Evolutionary conservation across 1,284 basidiomycete species (phyloP).

Genomic region (Rhizoctonia solani): DNA sequence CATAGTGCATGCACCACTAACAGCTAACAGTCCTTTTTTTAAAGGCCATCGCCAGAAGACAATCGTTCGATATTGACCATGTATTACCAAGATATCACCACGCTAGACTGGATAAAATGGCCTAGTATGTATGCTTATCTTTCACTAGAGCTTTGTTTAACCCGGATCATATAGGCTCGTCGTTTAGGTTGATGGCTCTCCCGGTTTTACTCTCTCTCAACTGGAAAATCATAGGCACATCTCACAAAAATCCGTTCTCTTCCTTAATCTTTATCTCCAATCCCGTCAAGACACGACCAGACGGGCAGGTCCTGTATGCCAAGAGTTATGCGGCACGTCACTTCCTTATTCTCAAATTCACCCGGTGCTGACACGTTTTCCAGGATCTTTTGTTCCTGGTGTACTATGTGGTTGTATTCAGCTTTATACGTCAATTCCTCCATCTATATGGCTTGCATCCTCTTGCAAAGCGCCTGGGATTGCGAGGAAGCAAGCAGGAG

Average conservation of each 20-base stretch:
- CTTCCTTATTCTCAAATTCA: background rate
- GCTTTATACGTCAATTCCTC: slow-evolving; percentile 82
- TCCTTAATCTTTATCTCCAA: slow-evolving; percentile 80
- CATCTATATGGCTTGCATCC: slow-evolving; percentile 72
- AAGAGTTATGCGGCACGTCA: slow-evolving; percentile 61
- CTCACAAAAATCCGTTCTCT: slow-evolving; percentile 72
- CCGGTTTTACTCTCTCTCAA: slow-evolving; percentile 73
- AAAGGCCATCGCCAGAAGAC: background rate
- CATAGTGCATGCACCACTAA: background rate
- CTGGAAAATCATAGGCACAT: slow-evolving; percentile 64
- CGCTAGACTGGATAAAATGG: slow-evolving; percentile 36
- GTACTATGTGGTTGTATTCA: slow-evolving; percentile 91
- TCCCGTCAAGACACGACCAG: slow-evolving; percentile 57
- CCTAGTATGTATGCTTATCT: slow-evolving; percentile 9
- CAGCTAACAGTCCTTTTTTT: background rate
- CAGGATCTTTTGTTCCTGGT: slow-evolving; percentile 81
- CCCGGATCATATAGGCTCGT: slow-evolving; percentile 39
- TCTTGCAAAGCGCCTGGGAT: slow-evolving; percentile 70
- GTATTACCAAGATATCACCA: slow-evolving; percentile 38
- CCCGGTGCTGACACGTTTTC: slow-evolving; percentile 37
- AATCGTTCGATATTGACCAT: slow-evolving; percentile 3
- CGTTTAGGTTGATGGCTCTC: slow-evolving; percentile 74
- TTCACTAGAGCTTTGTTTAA: background rate
- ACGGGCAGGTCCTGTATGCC: slow-evolving; percentile 65
- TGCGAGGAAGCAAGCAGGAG: slow-evolving; percentile 70